Evolutionary conservation across 306 rosid species (phyloP), one percentile per base, ranked within the genome.

Genomic region (Adenanthera pavonina): DNA sequence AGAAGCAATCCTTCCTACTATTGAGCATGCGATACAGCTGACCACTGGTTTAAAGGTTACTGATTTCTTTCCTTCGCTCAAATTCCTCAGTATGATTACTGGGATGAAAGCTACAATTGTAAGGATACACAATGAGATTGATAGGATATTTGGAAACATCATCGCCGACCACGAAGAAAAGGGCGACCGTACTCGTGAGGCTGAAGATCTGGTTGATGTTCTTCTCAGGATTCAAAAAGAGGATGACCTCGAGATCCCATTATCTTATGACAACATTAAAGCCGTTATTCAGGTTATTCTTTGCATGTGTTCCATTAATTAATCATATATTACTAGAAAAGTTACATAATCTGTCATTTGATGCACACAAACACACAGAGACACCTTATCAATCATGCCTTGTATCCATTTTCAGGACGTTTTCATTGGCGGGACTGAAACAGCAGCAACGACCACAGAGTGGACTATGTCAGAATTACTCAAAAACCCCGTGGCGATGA

Each of bases 61-160:
- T 61, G 67, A 61, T 33, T 12, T 61, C 67, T 61, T 30, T 61
- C 67, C 67, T 33, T 61, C 67, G 12, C 67, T 61, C 17, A 6
- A 3, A 61, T 61, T 61, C 16, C 40, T 61, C 11, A 13, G 67
- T 12, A 17, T 30, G 67, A 61, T 61, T 16, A 61, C 17, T 61
- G 67, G 40, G 67, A 13, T 11, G 7, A 61, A 61, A 61, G 40
- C 67, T 61, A 25, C 30, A 25, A 25, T 25, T 25, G 1, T 25
- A 25, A 25, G 30, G 67, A 2, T 30, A 5, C 67, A 13, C 2
- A 11, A 12, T 0, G 67, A 61, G 17, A 33, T 33, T 61, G 67
- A 30, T 61, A 61, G 8, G 40, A 33, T 61, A 2, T 5, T 30
- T 12, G 40, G 7, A 33, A 12, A 5, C 17, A 61, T 61, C 17